Evolutionary conservation across 768 basidiomycete genomes (phyloP).

Genomic region (Cystobasidium ongulense): DNA sequence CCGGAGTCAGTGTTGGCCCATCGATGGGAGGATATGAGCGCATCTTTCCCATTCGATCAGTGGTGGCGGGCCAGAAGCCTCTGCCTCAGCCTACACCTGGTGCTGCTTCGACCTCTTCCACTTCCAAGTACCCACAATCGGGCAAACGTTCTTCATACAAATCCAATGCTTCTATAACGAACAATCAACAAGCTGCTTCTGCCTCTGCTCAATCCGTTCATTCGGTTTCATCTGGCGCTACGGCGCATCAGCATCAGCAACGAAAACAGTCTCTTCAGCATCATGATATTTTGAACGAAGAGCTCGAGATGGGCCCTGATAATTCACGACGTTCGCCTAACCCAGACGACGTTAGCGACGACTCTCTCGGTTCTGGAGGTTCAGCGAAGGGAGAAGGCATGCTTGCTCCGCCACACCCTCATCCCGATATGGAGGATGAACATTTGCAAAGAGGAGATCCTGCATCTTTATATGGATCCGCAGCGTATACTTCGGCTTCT

Average conservation of each 20-base stretch:
- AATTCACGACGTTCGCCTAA: constrained; percentile 20
- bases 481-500: neutral
- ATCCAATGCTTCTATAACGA: neutral
- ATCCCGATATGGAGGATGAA: neutral
- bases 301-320: neutral
- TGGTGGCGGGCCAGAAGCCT: constrained; percentile 5
- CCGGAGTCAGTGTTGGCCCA: constrained; percentile 11
- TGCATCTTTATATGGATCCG: neutral
- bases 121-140: neutral
- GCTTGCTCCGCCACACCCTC: neutral
- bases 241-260: neutral
- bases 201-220: neutral
- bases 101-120: neutral
- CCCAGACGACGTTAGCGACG: constrained; percentile 9
- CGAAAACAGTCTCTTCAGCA: neutral
- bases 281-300: neutral
- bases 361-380: neutral
- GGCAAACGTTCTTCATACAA: neutral
- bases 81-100: neutral
- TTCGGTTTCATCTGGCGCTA: neutral
- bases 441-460: neutral
- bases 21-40: constrained; percentile 28
- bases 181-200: neutral
- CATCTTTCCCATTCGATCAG: constrained; percentile 25
- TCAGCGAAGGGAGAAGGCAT: neutral